Base-by-base conservation (phyloP, 2,329 filamentous ascomycete species). In the Penicillium sp. region DNA sequence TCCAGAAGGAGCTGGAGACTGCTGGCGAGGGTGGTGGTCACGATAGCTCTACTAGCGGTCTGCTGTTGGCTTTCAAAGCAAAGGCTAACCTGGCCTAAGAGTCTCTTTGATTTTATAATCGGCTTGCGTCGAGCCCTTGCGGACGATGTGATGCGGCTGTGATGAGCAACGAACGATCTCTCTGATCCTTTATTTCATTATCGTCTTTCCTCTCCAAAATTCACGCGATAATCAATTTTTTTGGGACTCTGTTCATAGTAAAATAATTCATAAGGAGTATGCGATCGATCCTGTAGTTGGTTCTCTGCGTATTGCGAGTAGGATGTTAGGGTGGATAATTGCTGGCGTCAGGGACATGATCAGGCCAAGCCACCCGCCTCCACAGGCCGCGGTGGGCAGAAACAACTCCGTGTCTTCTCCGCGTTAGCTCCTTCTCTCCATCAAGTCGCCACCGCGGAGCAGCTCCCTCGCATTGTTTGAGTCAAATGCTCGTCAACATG, bases 61-160 rank as follows among this genome's bases (percentile, higher is more conserved):
- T 99, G 68, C 93, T 99, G 78, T 89, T 89, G 62, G 92, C 91
- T 10, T 99, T 97, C 83, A 97, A 97, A 89, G 88, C 89, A 82
- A 88, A 85, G 84, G 79, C 84, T 57, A 79, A 80, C 61, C 74
- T 82, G 66, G 73, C 75, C 55, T 77, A 75, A 75, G 60, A 65
- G 58, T 35, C 52, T 25, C 13, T 60, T 13, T 52, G 4, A 16
- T 11, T 46, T 37, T n/a, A 35, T 38, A 46, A 13, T 46, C n/a
- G 43, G 46, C 28, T 54, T 49, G 33, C 40, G 28, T 60, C 43
- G 57, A 48, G 51, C 52, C 55, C 38, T 57, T 25, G 45, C 62
- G 55, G 49, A 60, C 52, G 55, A 61, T 60, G 60, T 25, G 28
- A 37, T 55, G 61, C 56, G 59, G 60, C 59, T 62, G 58, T 70